A percentile compares a stretch with the other conserved stretches of the same genome.
phyloP scores from a whole-genome alignment of 345 rosid genomes.

The Rhizophora apiculata region DNA sequence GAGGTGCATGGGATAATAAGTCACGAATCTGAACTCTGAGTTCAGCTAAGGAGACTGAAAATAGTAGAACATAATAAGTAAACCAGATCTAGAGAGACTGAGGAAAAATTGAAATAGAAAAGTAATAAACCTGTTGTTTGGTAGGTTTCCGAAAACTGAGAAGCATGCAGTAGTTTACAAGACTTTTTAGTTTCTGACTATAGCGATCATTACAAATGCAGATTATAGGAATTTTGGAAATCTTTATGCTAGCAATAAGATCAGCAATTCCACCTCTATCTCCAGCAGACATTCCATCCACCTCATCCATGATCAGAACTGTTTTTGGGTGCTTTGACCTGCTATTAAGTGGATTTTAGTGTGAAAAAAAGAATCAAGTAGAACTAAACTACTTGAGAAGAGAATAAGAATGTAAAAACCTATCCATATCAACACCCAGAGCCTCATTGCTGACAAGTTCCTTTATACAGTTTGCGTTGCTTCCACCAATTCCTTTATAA shows the following conservation, averaged over 20 bases:
- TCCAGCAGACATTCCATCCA: slow-evolving; percentile 99
- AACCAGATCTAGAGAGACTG: background rate
- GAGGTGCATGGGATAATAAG: background rate
- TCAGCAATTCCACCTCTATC: slow-evolving; percentile 98
- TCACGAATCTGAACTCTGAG: background rate
- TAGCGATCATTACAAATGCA: slow-evolving; percentile 98
- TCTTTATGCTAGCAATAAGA: slow-evolving; percentile 94
- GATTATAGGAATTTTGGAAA: slow-evolving; percentile 88
- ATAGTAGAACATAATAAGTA: background rate
- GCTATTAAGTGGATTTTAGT: slow-evolving; percentile 18
- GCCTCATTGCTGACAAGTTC: slow-evolving; percentile 92
- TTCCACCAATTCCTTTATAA: slow-evolving; percentile 86
- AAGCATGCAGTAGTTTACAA: slow-evolving; percentile 75
- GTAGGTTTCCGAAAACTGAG: slow-evolving; percentile 89
- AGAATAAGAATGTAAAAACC: slow-evolving; percentile 37
- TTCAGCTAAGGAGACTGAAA: background rate
- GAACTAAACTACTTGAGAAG: background rate
- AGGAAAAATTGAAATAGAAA: slow-evolving; percentile 17
- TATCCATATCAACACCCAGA: slow-evolving; percentile 53
- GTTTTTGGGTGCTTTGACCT: slow-evolving; percentile 74
- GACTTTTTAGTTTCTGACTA: slow-evolving; percentile 96
- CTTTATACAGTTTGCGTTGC: slow-evolving; percentile 91
- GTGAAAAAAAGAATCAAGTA: background rate
- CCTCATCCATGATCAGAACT: slow-evolving; percentile 98
- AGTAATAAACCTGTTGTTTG: slow-evolving; percentile 71